Evolutionary conservation across 2,329 filamentous ascomycete species (phyloP), one percentile per base, ranked within the genome.

Genomic region (Chaetomiaceae sp.): DNA sequence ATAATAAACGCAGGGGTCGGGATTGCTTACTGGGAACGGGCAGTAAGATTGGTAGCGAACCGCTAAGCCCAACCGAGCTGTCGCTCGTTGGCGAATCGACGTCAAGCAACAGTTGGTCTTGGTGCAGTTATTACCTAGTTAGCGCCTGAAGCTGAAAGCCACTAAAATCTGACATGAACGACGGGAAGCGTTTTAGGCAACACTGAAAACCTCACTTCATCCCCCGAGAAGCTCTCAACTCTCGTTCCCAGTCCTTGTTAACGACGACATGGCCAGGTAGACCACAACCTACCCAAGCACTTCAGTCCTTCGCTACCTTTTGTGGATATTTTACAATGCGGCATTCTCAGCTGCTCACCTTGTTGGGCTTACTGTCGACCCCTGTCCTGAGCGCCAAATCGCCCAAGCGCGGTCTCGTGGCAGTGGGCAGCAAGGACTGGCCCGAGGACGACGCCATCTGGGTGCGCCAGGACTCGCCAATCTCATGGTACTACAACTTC

Each of bases 401-500:
- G 5, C 62, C 73, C 20, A 90, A 91, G 68, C 86, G 88, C 59
- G 88, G 88, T 25, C 84, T 92, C 50, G 78, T 83, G 63, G 87
- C 84, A 67, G 78, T 87, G 14, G 75, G 80, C 11, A 78, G 80
- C 51, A 58, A 70, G 5, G 64, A 78, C 2, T 71, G 76, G 56
- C 75, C 82, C 1, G 56, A 73, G 25, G 87, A 91, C 69, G 81
- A 89, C 69, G 66, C 75, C 30, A 73, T 85, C 61, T 91, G 86
- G 85, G 71, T 75, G 10, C 67, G 73, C 37, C 41, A 71, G 2
- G 73, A 71, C 33, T 80, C 78, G 21, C 80, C 83, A 38, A 69
- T 92, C 48, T 85, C 82, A 2, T 92, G 89, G 88, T 92, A 94
- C 74, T 91, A 91, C 77, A 91, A 90, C 73, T 92, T 90, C 68